phyloP scores from a whole-genome alignment of 805 yeast species.

The Nakazawaea ishiwadae region DNA sequence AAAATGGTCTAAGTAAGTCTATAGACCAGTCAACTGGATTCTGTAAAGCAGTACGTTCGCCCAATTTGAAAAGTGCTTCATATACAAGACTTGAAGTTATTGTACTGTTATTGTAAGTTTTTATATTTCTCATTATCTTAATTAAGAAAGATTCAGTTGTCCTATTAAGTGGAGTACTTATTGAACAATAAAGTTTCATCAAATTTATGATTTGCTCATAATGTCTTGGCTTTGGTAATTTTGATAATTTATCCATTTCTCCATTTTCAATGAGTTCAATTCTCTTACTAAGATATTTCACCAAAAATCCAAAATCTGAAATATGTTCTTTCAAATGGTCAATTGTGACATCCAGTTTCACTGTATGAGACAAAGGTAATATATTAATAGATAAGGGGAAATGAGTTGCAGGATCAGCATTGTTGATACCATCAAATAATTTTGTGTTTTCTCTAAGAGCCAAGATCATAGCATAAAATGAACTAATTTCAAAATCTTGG shows the following conservation, averaged over 20 bases:
- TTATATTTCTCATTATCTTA: slow-evolving; percentile 28
- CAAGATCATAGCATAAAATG: slow-evolving; percentile 41
- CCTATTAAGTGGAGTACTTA: slow-evolving; percentile 40
- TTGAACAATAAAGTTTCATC: slow-evolving; percentile 52
- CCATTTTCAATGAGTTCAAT: slow-evolving; percentile 5
- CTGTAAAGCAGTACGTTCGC: slow-evolving; percentile 22
- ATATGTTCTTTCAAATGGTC: slow-evolving; percentile 22
- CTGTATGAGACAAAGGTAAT: slow-evolving; percentile 34
- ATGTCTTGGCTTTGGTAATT: slow-evolving; percentile 19
- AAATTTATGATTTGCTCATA: slow-evolving; percentile 38
- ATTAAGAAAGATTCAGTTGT: slow-evolving; percentile 45
- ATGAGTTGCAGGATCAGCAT: slow-evolving; percentile 25
- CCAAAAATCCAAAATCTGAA: slow-evolving; percentile 21
- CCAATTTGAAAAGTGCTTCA: slow-evolving; percentile 36
- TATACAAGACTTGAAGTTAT: slow-evolving; percentile 51
- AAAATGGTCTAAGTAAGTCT: slow-evolving; percentile 38
- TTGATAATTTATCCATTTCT: background rate
- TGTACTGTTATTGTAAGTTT: slow-evolving; percentile 31
- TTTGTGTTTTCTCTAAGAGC: slow-evolving; percentile 43
- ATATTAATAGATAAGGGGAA: slow-evolving; percentile 40
- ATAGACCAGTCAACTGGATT: slow-evolving; percentile 53
- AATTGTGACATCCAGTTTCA: slow-evolving; percentile 28
- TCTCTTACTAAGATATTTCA: slow-evolving; percentile 16
- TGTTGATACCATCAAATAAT: slow-evolving; percentile 37
- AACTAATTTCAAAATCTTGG: slow-evolving; percentile 19